Percentiles rank a stretch among this genome's conserved stretches.
phyloP scores from a whole-genome alignment of 805 yeast species.

The Zygoascus biomembranicola region DNA sequence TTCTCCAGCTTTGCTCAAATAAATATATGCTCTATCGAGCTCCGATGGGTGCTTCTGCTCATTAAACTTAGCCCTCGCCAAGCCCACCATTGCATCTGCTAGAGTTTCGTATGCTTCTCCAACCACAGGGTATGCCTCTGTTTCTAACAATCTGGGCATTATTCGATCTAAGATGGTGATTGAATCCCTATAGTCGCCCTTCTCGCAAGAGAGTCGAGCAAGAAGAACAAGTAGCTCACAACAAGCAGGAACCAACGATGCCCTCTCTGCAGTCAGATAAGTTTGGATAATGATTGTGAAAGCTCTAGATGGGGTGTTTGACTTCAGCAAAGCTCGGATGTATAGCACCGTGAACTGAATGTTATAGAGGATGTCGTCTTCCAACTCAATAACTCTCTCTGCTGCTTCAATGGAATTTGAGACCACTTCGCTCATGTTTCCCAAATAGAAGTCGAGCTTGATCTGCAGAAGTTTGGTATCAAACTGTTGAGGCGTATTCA shows the following conservation, averaged over 20 bases:
- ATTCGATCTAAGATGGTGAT: constrained; percentile 32
- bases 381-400: constrained; percentile 37
- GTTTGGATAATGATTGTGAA: constrained; percentile 43
- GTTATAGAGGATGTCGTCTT: constrained; percentile 45
- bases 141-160: constrained; percentile 39
- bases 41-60: background rate
- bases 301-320: constrained; percentile 37
- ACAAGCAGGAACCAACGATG: constrained; percentile 38
- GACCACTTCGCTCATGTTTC: constrained; percentile 8
- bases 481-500: constrained; percentile 2
- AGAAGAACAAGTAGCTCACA: constrained; percentile 42
- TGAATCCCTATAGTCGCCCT: constrained; percentile 39
- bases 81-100: constrained; percentile 25
- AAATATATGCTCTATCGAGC: background rate
- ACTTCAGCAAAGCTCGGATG: constrained; percentile 34
- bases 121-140: constrained; percentile 32
- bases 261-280: constrained; percentile 38
- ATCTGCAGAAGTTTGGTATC: constrained; percentile 16
- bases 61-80: background rate
- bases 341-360: constrained; percentile 42
- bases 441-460: constrained; percentile 17
- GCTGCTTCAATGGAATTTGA: constrained; percentile 36
- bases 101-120: constrained; percentile 33
- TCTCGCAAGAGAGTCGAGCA: constrained; percentile 35
- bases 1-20: background rate